Evolutionary conservation across 2,329 filamentous ascomycete species (phyloP), one percentile per base, ranked within the genome.

Genomic region (Triangularia setosa): DNA sequence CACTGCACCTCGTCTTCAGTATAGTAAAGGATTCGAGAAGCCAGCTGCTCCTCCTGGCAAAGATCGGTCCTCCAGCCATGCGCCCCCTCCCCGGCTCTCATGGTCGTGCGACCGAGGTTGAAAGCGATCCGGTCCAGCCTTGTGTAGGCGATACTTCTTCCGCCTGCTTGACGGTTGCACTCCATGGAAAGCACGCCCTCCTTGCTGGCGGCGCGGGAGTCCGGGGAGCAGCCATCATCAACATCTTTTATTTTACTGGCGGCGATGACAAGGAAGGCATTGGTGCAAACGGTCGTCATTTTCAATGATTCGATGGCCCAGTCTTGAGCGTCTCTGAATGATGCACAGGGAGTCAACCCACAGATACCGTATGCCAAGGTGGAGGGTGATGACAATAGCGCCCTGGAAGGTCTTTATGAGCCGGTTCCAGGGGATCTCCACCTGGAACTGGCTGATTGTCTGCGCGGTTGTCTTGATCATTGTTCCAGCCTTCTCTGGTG

Each of bases 271-370:
- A 40, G n/a, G 35, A 40, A 40, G 7, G 58, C 24, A 33, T 33
- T 24, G 12, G 25, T 6, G 27, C 33, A 61, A 4, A 61, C 40
- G n/a, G 35, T 14, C n/a, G 16, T 25, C 58, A 61, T 61, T 9
- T 54, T 61, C 11, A 6, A 12, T 6, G 40, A 24, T 23, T 53
- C 35, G 24, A 21, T 28, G 5, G 8, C 18, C 58, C 40, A 52
- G 40, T 61, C 58, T 5, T 14, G 8, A 7, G 30, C 40, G 24
- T 53, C 35, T 25, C 3, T 53, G 58, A 12, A 59, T 25, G 21
- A 59, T 59, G n/a, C 57, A 59, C 7, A 59, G 24, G 9, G 57
- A 21, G 11, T 59, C 61, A 16, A 63, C 25, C 61, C 61, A 63
- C 14, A 63, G 61, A 33, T 58, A 63, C 18, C 61, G 53, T 24